A percentile compares a stretch with the other conserved stretches of the same genome.
These are phyloP conservation scores for Aquilaria sinensis DNA, from an alignment of 345 rosid genomes.

Conservation along the genomic window DNA sequence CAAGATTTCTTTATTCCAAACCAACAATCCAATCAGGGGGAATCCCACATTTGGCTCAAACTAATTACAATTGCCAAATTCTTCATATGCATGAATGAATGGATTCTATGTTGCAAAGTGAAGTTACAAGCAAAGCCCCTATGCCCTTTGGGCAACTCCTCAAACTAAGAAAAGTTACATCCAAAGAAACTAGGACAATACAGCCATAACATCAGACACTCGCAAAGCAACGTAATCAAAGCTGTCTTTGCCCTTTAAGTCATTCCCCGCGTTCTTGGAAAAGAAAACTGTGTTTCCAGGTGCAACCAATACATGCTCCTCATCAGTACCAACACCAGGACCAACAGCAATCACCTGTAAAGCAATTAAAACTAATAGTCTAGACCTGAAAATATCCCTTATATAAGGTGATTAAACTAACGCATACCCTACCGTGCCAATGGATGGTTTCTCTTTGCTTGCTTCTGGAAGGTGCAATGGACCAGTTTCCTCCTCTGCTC, in stretches of 20 bases:
- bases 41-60: no score
- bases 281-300: conserved; percentile 75
- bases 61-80: no score
- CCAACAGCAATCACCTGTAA: conserved; percentile 81
- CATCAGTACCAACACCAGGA: conserved; percentile 63
- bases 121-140: no score
- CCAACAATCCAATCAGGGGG: no score
- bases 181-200: conserved; percentile 53
- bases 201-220: conserved; percentile 88
- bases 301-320: conserved; percentile 43
- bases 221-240: conserved; percentile 72
- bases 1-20: no score
- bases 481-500: conserved; percentile 88
- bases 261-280: conserved; percentile 92
- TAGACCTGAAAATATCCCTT: background rate
- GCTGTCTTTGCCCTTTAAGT: conserved; percentile 76
- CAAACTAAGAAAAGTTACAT: no score
- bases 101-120: no score
- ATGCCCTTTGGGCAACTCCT: no score
- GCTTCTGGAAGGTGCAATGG: conserved; percentile 82
- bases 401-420: no score
- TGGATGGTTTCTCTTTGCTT: conserved; percentile 87
- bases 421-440: conserved; percentile 51
- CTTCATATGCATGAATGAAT: no score
- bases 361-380: background rate